Evolutionary conservation across 768 basidiomycete genomes (phyloP).

Genomic region (Boletus speciosus): DNA sequence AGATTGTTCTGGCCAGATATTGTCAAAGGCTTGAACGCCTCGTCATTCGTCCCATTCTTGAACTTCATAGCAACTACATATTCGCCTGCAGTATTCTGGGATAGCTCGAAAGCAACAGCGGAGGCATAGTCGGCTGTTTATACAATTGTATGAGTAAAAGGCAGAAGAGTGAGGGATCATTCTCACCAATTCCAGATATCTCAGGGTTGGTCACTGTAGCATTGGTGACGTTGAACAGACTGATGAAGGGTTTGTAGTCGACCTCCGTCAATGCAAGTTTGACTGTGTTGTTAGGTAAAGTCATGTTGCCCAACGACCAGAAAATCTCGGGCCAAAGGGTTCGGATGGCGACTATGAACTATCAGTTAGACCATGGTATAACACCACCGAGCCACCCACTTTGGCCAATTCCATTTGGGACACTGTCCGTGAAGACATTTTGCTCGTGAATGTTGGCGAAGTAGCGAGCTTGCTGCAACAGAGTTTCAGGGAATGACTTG

Average conservation of each 20-base stretch:
- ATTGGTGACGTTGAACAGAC: constrained; percentile 76
- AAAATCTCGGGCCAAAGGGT: constrained; percentile 73
- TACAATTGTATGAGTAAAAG: neutral
- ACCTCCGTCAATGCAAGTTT: constrained; percentile 73
- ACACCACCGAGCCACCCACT: constrained; percentile 43
- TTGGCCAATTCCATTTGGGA: constrained; percentile 66
- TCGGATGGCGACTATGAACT: constrained; percentile 65
- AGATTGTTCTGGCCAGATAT: constrained; percentile 51
- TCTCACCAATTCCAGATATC: constrained; percentile 58
- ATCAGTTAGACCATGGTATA: neutral
- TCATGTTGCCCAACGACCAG: constrained; percentile 68
- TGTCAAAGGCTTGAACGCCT: constrained; percentile 58
- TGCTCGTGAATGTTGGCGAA: constrained; percentile 78
- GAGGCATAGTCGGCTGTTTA: constrained; percentile 64
- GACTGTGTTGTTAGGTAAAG: constrained; percentile 68
- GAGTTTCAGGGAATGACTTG: constrained; percentile 62
- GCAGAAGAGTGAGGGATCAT: neutral
- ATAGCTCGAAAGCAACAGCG: constrained; percentile 70
- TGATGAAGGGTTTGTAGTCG: constrained; percentile 88
- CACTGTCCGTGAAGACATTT: constrained; percentile 62
- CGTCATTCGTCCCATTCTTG: constrained; percentile 67
- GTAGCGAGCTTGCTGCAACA: constrained; percentile 66
- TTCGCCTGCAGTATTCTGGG: constrained; percentile 57
- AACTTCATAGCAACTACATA: constrained; percentile 75
- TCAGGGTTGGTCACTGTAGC: constrained; percentile 56